These are phyloP conservation scores for Phascolomyces articulosus DNA, from an alignment of 371 early-diverging fungal species.

Conservation along the genomic window DNA sequence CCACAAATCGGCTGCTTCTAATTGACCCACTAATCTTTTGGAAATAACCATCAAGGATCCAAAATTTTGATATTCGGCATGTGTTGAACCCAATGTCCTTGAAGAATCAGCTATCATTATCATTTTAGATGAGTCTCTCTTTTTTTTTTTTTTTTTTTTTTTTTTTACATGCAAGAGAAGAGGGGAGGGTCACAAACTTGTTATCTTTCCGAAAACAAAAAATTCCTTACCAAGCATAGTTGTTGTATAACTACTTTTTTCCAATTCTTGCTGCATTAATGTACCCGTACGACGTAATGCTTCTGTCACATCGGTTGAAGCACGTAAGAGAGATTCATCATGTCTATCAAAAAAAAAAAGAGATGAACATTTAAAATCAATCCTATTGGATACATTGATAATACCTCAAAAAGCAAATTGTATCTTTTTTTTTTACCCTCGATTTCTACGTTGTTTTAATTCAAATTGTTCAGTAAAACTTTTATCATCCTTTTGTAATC, in stretches of 20 bases:
- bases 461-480: slow-evolving; percentile 46
- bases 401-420: background rate
- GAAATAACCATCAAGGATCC: slow-evolving; percentile 64
- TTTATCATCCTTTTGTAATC: slow-evolving; percentile 30
- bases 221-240: slow-evolving; percentile 61
- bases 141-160: too few relatives aligned
- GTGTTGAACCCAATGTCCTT: slow-evolving; percentile 54
- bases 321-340: slow-evolving; percentile 48
- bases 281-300: slow-evolving; percentile 68
- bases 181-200: background rate
- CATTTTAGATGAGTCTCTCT: too few relatives aligned
- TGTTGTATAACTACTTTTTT: slow-evolving; percentile 67
- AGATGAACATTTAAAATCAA: background rate
- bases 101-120: slow-evolving; percentile 64
- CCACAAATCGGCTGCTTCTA: slow-evolving; percentile 75
- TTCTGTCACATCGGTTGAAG: slow-evolving; percentile 65
- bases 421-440: slow-evolving; percentile 31
- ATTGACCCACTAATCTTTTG: slow-evolving; percentile 64
- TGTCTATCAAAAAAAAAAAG: slow-evolving; percentile 36
- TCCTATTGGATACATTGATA: background rate
- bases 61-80: slow-evolving; percentile 65
- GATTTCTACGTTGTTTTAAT: slow-evolving; percentile 35
- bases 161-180: too few relatives aligned
- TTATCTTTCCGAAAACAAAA: background rate
- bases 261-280: slow-evolving; percentile 77